A percentile compares a stretch with the other conserved stretches of the same genome.
phyloP scores from a whole-genome alignment of 305 asterid species.

The Rubia peregrina region DNA sequence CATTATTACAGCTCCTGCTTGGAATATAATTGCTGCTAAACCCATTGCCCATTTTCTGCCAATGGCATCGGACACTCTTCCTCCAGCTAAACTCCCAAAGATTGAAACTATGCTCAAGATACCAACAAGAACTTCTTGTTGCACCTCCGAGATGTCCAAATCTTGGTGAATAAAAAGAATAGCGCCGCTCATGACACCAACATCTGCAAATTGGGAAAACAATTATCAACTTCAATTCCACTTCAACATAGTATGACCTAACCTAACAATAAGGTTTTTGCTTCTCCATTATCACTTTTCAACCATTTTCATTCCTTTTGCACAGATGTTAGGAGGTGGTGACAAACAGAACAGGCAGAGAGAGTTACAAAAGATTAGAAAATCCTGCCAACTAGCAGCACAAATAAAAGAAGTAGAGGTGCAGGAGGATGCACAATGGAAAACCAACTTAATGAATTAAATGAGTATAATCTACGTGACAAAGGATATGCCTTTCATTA shows the following conservation, averaged over 20 bases:
- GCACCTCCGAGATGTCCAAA: conserved; percentile 66
- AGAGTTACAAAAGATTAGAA: background rate
- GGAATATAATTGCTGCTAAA: conserved; percentile 72
- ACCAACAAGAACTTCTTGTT: conserved; percentile 73
- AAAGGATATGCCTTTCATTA: background rate
- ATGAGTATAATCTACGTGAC: background rate
- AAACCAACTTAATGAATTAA: background rate
- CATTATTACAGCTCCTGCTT: conserved; percentile 76
- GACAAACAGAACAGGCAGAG: background rate
- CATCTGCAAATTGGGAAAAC: conserved; percentile 45
- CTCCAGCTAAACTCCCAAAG: conserved; percentile 76
- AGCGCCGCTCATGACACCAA: conserved; percentile 97
- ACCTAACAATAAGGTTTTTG: background rate
- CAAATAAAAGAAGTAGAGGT: background rate
- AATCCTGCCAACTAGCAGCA: background rate
- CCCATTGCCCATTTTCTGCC: conserved; percentile 98
- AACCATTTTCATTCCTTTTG: background rate
- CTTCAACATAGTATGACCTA: background rate
- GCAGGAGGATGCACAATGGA: background rate
- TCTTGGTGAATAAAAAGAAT: conserved; percentile 76
- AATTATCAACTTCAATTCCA: background rate
- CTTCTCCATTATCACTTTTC: background rate
- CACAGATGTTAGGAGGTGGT: background rate
- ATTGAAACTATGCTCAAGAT: conserved; percentile 75
- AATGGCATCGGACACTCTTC: conserved; percentile 75